A percentile compares a stretch with the other conserved stretches of the same genome.
Evolutionary conservation across 331 rosid genomes (phyloP).

Genomic region (Pyrus hybrid): DNA sequence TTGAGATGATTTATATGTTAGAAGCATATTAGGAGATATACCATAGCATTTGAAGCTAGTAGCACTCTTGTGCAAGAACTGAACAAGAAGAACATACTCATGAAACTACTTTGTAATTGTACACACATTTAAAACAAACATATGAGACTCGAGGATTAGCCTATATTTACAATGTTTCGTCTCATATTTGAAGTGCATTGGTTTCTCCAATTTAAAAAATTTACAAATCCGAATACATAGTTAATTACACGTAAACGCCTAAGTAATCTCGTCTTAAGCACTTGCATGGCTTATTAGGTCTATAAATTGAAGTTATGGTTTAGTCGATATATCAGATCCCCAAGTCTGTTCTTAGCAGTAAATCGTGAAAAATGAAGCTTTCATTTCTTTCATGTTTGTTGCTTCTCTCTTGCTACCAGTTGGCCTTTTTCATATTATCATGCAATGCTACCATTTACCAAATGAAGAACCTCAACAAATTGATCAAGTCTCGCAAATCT

Average conservation of each 20-base stretch:
- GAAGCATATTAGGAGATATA: not conserved
- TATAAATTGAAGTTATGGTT: not conserved
- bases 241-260: not conserved
- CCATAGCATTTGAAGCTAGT: too few relatives aligned
- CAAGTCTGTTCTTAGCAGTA: not conserved
- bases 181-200: not conserved
- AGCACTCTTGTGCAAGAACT: too few relatives aligned
- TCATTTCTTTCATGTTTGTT: not conserved
- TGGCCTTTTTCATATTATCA: not conserved
- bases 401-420: conserved; percentile 1
- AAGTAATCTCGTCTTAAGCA: not conserved
- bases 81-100: not conserved
- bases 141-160: not conserved
- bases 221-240: too few relatives aligned
- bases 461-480: conserved; percentile 26
- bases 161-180: not conserved
- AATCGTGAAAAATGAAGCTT: conserved; percentile 8
- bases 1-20: not conserved
- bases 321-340: not conserved
- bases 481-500: conserved; percentile 28
- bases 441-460: conserved; percentile 21
- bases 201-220: too few relatives aligned
- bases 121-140: not conserved
- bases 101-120: not conserved
- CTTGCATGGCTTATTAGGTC: not conserved